Conservation (phyloP, 805 yeast species). For the Ogataea polymorpha region DNA sequence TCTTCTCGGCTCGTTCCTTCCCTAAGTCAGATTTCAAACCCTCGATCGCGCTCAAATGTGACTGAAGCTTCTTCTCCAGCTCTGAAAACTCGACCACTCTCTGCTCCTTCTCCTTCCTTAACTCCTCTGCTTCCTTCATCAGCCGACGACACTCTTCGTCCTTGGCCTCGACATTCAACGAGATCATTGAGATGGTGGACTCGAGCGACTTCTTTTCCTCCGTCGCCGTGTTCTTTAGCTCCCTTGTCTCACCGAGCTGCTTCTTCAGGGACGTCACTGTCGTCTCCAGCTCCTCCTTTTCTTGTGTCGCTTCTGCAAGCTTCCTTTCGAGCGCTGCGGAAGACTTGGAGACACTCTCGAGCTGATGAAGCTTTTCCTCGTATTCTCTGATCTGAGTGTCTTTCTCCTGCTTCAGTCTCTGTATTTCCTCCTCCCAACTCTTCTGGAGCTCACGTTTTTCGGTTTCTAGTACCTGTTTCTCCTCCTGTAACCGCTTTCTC, state of each 20-base stretch:
- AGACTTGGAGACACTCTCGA: neutral
- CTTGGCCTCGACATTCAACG: slow-evolving; percentile 32
- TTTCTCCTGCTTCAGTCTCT: neutral
- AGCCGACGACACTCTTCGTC: slow-evolving; percentile 16
- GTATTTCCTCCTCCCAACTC: neutral
- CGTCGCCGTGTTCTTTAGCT: slow-evolving; percentile 25
- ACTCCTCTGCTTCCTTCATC: slow-evolving; percentile 13
- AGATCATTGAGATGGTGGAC: slow-evolving; percentile 32
- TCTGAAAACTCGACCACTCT: neutral
- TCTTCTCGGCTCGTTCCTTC: neutral
- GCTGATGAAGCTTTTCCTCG: neutral
- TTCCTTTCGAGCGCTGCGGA: neutral
- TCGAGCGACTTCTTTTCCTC: slow-evolving; percentile 10
- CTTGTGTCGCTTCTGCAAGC: slow-evolving; percentile 34
- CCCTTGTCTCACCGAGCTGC: slow-evolving; percentile 24
- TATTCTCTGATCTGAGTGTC: neutral
- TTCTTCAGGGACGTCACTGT: slow-evolving; percentile 28
- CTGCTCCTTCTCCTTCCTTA: slow-evolving; percentile 37
- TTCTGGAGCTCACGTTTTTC: neutral
- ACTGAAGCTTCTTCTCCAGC: slow-evolving; percentile 1
- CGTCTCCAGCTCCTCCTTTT: slow-evolving; percentile 17
- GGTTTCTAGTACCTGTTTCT: neutral
- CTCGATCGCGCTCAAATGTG: neutral
- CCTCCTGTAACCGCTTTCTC: neutral
- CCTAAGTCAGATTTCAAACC: neutral